phyloP scores from a whole-genome alignment of 2,329 filamentous ascomycete genomes.

The Penicillium sp. region DNA sequence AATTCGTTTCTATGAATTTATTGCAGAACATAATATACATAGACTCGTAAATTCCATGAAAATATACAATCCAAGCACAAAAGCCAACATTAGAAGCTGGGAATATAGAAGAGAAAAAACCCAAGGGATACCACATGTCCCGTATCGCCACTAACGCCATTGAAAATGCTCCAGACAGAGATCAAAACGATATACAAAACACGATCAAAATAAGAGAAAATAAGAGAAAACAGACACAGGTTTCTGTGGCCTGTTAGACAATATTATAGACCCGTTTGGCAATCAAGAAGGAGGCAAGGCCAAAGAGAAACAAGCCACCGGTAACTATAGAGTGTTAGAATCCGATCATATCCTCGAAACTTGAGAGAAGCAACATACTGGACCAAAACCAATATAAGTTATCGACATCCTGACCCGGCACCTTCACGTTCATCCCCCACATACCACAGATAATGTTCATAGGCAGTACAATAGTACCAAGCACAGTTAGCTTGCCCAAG shows the following conservation, averaged over 20 bases:
- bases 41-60: neutral
- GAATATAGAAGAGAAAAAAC: neutral
- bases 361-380: slow-evolving; percentile 32
- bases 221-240: neutral
- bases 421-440: slow-evolving; percentile 98
- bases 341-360: neutral
- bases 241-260: slow-evolving; percentile 46
- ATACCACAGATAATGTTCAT: slow-evolving; percentile 99
- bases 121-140: neutral
- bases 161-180: slow-evolving; percentile 6
- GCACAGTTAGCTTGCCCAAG: slow-evolving; percentile 85
- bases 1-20: no score
- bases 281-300: slow-evolving; percentile 69
- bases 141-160: slow-evolving; percentile 4
- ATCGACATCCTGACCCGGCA: slow-evolving; percentile 83
- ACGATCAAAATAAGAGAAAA: neutral
- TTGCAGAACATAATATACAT: neutral
- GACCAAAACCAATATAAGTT: slow-evolving; percentile 71
- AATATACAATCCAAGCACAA: neutral
- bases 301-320: slow-evolving; percentile 70
- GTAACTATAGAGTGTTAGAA: slow-evolving; percentile 48
- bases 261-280: slow-evolving; percentile 81
- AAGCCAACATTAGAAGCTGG: neutral
- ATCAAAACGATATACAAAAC: neutral
- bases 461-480: slow-evolving; percentile 93